Evolutionary conservation across 768 basidiomycete genomes (phyloP).

Genomic region (Boletus pseudopeckii): DNA sequence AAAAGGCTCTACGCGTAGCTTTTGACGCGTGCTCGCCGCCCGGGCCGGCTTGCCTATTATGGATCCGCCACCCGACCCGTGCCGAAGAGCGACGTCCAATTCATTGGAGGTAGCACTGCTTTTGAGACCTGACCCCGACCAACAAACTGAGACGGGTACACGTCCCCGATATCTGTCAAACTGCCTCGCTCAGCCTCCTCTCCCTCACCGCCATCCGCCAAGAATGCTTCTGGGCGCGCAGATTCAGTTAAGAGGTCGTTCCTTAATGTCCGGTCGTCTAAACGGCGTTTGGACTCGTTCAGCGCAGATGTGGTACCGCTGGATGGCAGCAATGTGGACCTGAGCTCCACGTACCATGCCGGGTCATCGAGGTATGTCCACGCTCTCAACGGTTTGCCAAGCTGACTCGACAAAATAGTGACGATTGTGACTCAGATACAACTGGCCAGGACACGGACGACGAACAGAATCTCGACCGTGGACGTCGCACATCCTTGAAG

Average conservation of each 20-base stretch:
- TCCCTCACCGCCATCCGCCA: slow-evolving; percentile 66
- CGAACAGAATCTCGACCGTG: slow-evolving; percentile 40
- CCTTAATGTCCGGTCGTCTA: slow-evolving; percentile 27
- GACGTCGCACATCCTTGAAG: slow-evolving; percentile 38
- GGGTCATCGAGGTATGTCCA: slow-evolving; percentile 72
- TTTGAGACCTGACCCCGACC: slow-evolving; percentile 2
- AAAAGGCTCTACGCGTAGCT: slow-evolving; percentile 4
- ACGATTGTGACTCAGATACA: slow-evolving; percentile 49
- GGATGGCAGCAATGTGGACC: slow-evolving; percentile 45
- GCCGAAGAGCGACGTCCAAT: not conserved
- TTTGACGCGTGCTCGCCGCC: not conserved
- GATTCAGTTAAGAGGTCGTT: slow-evolving; percentile 43
- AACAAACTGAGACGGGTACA: not conserved
- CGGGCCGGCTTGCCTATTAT: slow-evolving; percentile 8
- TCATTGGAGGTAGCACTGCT: slow-evolving; percentile 1
- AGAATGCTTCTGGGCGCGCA: slow-evolving; percentile 47
- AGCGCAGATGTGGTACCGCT: slow-evolving; percentile 19
- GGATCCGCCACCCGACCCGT: not conserved
- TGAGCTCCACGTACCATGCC: slow-evolving; percentile 87
- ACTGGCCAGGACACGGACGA: slow-evolving; percentile 61
- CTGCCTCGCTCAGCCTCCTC: slow-evolving; percentile 81
- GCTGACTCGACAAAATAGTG: slow-evolving; percentile 34
- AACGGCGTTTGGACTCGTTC: slow-evolving; percentile 26
- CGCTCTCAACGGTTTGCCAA: not conserved
- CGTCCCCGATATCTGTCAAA: slow-evolving; percentile 37